These are phyloP conservation scores for Phytophthora nicotianae DNA, from an alignment of 352 stramenopile genomes.

Conservation along the genomic window DNA sequence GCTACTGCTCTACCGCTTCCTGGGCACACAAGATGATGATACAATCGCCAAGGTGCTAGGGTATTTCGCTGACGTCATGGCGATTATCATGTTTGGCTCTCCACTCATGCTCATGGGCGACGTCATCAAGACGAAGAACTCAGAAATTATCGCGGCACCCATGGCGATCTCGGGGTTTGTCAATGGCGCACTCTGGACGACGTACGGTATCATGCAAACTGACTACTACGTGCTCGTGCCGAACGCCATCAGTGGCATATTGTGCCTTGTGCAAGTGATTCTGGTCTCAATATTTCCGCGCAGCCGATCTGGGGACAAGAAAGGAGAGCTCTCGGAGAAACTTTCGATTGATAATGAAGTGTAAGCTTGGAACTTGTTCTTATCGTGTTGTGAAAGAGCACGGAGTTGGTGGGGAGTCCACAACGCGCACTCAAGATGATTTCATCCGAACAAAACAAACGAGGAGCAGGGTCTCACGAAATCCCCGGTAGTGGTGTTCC, in stretches of 20 bases:
- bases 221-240: constrained; percentile 41
- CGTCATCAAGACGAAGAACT: constrained; percentile 33
- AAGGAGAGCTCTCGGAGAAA: constrained; percentile 26
- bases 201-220: constrained; percentile 34
- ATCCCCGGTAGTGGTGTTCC: too few relatives aligned
- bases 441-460: too few relatives aligned
- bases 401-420: too few relatives aligned
- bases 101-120: constrained; percentile 31
- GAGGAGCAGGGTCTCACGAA: too few relatives aligned
- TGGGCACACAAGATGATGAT: constrained; percentile 23
- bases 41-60: constrained; percentile 27
- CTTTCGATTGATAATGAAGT: constrained; percentile 10
- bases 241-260: constrained; percentile 27
- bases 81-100: constrained; percentile 34
- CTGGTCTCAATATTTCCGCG: constrained; percentile 31
- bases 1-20: constrained; percentile 28
- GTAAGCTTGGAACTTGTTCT: too few relatives aligned
- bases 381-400: too few relatives aligned
- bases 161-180: constrained; percentile 32
- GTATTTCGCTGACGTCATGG: constrained; percentile 32
- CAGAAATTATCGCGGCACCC: constrained; percentile 31
- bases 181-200: constrained; percentile 32
- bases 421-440: too few relatives aligned
- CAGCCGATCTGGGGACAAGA: constrained; percentile 8
- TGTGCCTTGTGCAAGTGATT: constrained; percentile 35